Evolutionary conservation across 192 early-diverging fungal species (phyloP), one percentile per base, ranked within the genome.

Genomic region (Gamsiella multidivaricata): DNA sequence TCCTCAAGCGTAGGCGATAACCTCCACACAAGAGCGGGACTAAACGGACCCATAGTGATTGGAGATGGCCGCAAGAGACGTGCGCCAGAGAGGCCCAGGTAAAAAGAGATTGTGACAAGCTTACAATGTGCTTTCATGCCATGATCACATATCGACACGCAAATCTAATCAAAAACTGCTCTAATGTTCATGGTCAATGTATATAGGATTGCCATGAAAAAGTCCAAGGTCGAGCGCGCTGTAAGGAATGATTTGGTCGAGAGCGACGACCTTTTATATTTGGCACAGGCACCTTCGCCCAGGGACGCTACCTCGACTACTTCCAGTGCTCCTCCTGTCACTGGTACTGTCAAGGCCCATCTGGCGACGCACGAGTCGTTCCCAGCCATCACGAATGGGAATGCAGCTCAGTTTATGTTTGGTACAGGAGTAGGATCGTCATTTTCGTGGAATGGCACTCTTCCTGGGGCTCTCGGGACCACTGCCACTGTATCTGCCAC

Each of bases 41-140:
- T 28, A 3, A 43, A 41, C 36, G 61, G 49, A 37, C 49, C 29
- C n/a, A 23, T 34, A 22, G 17, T 41, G 31, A 26, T 66, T 11
- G 64, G 64, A 18, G 64, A 56, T 15, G 51, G 65, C n/a, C 65
- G 65, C 54, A 68, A 68, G 55, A 37, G 65, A 50, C 43, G 54
- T 15, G 65, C 65, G 5, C 65, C 65, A 18, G 65, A 68, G 34
- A 34, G 45, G 26, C 55, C 55, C 23, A 56, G 65, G 54, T 56
- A 56, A 39, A 7, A 18, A 46, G 12, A 46, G 4, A n/a, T n/a
- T n/a, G 9, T 5, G n/a, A 9, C 5, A 6, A 46, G 45, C n/a
- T n/a, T n/a, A 46, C 9, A n/a, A 46, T 5, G 5, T 12, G 37
- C 37, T 39, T 5, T 12, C 37, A 18, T n/a, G n/a, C 45, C 5